Conservation (phyloP, 1,139 yeast species). For the Trichomonascaceae sp. region DNA sequence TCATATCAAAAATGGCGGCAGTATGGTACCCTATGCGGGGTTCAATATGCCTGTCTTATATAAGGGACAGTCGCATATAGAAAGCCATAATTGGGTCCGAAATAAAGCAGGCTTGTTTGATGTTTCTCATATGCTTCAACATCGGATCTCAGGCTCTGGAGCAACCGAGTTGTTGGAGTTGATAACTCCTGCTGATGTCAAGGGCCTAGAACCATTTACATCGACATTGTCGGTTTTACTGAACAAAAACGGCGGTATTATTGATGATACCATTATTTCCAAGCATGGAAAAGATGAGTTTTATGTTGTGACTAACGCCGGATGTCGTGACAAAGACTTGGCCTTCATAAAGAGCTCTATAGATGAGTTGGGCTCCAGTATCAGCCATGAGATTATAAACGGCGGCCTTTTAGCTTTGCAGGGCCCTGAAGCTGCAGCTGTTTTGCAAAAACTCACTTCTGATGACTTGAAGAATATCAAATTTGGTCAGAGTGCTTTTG, state of each 20-base stretch:
- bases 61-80: conserved; percentile 75
- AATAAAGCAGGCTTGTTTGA: conserved; percentile 83
- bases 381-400: conserved; percentile 56
- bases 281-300: conserved; percentile 71
- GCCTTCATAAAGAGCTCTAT: conserved; percentile 55
- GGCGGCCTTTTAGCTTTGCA: conserved; percentile 84
- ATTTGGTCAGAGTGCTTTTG: conserved; percentile 67
- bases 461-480: conserved; percentile 53
- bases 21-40: conserved; percentile 94
- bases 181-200: conserved; percentile 80
- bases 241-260: conserved; percentile 67
- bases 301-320: conserved; percentile 96
- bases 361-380: conserved; percentile 34
- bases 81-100: conserved; percentile 94
- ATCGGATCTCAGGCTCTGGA: conserved; percentile 61
- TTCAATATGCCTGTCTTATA: conserved; percentile 91
- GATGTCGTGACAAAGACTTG: conserved; percentile 78
- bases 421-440: conserved; percentile 74
- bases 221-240: conserved; percentile 76
- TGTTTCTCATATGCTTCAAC: conserved; percentile 97
- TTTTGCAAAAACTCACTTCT: conserved; percentile 64
- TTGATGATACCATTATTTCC: conserved; percentile 87
- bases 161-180: conserved; percentile 66
- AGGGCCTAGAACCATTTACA: conserved; percentile 46
- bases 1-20: conserved; percentile 74